Conservation (phyloP, 352 stramenopile species). For the Globisporangium emineosum region DNA sequence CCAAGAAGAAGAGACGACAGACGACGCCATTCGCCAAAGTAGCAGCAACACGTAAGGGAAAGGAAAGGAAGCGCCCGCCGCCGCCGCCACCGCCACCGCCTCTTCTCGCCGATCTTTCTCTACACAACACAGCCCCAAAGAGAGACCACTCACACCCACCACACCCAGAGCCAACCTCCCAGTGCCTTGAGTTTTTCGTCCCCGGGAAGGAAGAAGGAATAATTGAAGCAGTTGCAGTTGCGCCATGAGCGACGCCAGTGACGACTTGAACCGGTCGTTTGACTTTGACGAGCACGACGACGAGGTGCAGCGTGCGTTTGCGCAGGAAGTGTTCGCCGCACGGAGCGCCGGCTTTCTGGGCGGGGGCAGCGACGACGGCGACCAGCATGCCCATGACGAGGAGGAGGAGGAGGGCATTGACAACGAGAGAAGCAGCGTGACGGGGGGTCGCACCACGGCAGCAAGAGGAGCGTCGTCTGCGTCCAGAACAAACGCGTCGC, state of each 20-base stretch:
- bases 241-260: conserved; percentile 18
- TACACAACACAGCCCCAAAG: background rate
- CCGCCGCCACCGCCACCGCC: too few relatives aligned
- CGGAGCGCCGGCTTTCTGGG: background rate
- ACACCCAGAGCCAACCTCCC: background rate
- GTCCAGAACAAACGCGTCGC: conserved; percentile 25
- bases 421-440: background rate
- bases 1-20: too few relatives aligned
- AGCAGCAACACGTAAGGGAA: too few relatives aligned
- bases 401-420: background rate
- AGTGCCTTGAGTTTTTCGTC: background rate
- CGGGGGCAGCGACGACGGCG: background rate
- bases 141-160: background rate
- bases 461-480: background rate
- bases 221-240: background rate
- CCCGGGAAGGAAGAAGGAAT: background rate
- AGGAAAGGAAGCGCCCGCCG: background rate
- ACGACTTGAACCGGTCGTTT: conserved; percentile 31
- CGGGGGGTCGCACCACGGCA: background rate
- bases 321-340: conserved; percentile 17
- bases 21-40: background rate
- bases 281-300: conserved; percentile 28
- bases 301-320: conserved; percentile 22
- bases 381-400: conserved; percentile 2
- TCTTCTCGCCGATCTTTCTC: background rate